Percentiles rank a stretch among this genome's conserved stretches.
Evolutionary conservation across 108 stramenopile genomes (phyloP).

Genomic region (Conticribra weissflogii): DNA sequence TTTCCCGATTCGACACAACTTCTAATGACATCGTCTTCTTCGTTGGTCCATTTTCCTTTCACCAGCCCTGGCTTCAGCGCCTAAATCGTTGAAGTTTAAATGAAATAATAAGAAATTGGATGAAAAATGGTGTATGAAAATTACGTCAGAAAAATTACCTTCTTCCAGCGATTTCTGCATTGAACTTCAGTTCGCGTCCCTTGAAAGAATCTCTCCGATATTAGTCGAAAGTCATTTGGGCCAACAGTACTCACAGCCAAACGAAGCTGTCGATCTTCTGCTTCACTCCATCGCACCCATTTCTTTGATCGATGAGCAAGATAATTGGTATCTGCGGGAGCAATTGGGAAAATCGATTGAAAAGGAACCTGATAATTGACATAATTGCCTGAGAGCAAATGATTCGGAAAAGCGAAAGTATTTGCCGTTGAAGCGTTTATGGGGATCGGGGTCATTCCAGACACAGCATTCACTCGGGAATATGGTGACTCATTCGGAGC

Average conservation of each 20-base stretch:
- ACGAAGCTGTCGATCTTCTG: constrained; percentile 48
- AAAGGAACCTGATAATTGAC: constrained; percentile 17
- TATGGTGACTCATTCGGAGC: neutral
- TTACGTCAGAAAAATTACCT: no score
- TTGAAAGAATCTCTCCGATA: constrained; percentile 51
- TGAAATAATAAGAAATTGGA: neutral
- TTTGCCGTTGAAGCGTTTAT: constrained; percentile 5
- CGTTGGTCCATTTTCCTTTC: constrained; percentile 80
- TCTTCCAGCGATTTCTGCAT: constrained; percentile 94
- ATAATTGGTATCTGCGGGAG: constrained; percentile 33
- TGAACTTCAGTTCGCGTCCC: constrained; percentile 69
- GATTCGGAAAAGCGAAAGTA: constrained; percentile 1
- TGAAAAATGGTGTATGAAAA: no score
- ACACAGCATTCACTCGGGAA: neutral
- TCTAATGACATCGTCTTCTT: constrained; percentile 79
- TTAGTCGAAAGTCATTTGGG: constrained; percentile 55
- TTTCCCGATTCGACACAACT: constrained; percentile 42
- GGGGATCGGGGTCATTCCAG: constrained; percentile 38
- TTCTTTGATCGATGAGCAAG: constrained; percentile 33
- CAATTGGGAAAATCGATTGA: constrained; percentile 29
- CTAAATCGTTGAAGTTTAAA: constrained; percentile 15
- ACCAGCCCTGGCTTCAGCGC: constrained; percentile 86
- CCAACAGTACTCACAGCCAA: constrained; percentile 42
- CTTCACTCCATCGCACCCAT: constrained; percentile 46
- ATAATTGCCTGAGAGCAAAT: constrained; percentile 14